Evolutionary conservation across 2,329 filamentous ascomycete species (phyloP).

Genomic region (Neophaeococcomyces aloes): DNA sequence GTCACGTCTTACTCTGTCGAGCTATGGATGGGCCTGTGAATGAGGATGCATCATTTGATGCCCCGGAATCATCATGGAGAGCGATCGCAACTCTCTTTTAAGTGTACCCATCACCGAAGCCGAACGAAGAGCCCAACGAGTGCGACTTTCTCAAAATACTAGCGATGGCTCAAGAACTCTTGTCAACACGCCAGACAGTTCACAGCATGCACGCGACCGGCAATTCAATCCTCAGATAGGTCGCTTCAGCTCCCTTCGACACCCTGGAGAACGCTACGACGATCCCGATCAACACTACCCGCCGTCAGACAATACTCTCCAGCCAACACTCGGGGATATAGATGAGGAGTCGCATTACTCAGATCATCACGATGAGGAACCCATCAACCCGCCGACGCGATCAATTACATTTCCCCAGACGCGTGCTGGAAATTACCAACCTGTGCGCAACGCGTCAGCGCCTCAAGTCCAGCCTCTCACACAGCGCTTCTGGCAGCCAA

Average conservation of each 20-base stretch:
- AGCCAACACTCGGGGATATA: conserved; percentile 2
- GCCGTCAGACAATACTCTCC: neutral
- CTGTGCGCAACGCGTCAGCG: neutral
- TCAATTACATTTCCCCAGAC: neutral
- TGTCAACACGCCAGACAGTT: neutral
- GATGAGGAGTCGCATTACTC: conserved; percentile 7
- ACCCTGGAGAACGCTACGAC: conserved; percentile 5
- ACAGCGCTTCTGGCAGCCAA: conserved; percentile 18
- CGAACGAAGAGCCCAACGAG: conserved; percentile 4
- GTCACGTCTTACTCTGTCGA: neutral
- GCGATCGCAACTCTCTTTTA: conserved; percentile 6
- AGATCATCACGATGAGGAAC: conserved; percentile 6
- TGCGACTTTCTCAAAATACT: neutral
- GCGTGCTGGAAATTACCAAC: neutral
- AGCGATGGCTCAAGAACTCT: conserved; percentile 1
- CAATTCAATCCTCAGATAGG: conserved; percentile 6
- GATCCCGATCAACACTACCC: conserved; percentile 3
- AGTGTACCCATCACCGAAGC: conserved; percentile 7
- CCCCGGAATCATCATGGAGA: conserved; percentile 2
- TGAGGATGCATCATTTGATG: conserved; percentile 1
- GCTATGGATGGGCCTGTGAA: neutral
- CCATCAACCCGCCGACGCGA: conserved; percentile 1
- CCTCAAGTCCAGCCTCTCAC: conserved; percentile 3
- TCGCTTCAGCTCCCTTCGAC: conserved; percentile 7
- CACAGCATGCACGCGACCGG: conserved; percentile 6